Evolutionary conservation across 805 yeast genomes (phyloP), one percentile per base, ranked within the genome.

Genomic region (Brettanomyces custersianus): DNA sequence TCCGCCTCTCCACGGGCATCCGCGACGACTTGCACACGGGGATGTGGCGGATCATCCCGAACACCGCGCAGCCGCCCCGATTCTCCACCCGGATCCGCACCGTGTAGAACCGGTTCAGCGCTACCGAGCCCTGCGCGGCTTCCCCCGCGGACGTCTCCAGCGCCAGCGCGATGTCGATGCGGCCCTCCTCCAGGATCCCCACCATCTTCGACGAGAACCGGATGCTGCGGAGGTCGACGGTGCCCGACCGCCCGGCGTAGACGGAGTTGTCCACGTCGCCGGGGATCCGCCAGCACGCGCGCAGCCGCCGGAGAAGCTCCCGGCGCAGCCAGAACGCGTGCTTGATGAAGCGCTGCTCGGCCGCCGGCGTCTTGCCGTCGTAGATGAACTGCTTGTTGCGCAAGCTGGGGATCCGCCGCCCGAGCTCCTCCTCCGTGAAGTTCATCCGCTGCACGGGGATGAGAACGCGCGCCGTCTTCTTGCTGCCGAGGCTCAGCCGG

Each of bases 241-340:
- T 51, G 1, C 95, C 95, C 1, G 44, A 35, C 20, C 78, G 56
- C 2, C 55, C 56, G 4, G 54, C 37, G 25, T 51, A 47, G 13
- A 48, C 40, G 1, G 57, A 60, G 15, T 55, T 60, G 16, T 36
- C 31, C n/a, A 43, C 49, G 13, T 31, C 22, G 15, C 51, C 36
- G 5, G 51, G 38, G 4, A 63, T 55, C 17, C 47, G 48, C 98
- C 98, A 90, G 2, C 55, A 47, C 2, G 95, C 95, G 3, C 59
- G 54, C 4, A 92, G 46, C 12, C 63, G 61, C 31, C 68, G 63
- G 35, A 90, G 59, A 1, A 92, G 53, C 41, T 69, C 68, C 38
- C 80, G 76, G 39, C 94, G 61, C 43, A 81, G 72, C 98, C 98
- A 90, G 55, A 87, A 92, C 2, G 72, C 60, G 41, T 76, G 78